Evolutionary conservation across 1,139 yeast genomes (phyloP).

Genomic region (Zygotorulaspora mrakii): DNA sequence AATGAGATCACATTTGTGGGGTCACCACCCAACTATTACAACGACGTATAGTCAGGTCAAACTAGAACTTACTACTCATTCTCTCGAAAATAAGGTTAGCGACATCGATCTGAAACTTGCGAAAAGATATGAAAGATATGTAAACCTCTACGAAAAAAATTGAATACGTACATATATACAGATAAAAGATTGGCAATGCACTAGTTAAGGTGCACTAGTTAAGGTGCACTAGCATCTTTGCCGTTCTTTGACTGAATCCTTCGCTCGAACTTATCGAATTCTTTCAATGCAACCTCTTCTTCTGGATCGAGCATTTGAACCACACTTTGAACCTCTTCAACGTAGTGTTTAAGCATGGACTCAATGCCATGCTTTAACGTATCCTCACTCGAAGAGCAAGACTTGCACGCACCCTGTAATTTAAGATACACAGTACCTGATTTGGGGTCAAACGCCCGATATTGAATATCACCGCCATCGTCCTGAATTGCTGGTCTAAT

Average conservation of each 20-base stretch:
- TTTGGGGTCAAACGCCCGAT: slow-evolving; percentile 58
- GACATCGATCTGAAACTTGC: slow-evolving; percentile 62
- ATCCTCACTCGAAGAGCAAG: slow-evolving; percentile 71
- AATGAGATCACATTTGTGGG: slow-evolving; percentile 53
- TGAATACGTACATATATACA: neutral
- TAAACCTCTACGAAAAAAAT: slow-evolving; percentile 18
- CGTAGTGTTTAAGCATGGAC: slow-evolving; percentile 74
- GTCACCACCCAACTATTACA: slow-evolving; percentile 71
- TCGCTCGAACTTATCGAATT: slow-evolving; percentile 36
- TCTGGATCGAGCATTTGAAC: slow-evolving; percentile 52
- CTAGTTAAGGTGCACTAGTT: too few relatives aligned
- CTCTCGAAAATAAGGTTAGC: slow-evolving; percentile 47
- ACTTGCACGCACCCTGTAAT: slow-evolving; percentile 74
- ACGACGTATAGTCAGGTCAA: slow-evolving; percentile 61
- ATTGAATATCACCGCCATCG: slow-evolving; percentile 81
- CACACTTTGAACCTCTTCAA: slow-evolving; percentile 70
- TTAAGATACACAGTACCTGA: slow-evolving; percentile 63
- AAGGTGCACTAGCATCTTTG: neutral
- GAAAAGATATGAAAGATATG: slow-evolving; percentile 44
- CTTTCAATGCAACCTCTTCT: slow-evolving; percentile 39
- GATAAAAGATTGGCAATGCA: too few relatives aligned
- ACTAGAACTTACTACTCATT: slow-evolving; percentile 65
- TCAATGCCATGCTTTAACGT: slow-evolving; percentile 78
- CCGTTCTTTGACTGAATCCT: slow-evolving; percentile 22
- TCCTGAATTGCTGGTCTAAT: slow-evolving; percentile 92